phyloP scores from a whole-genome alignment of 139 green algal species.

The Chlamydomonas applanata region DNA sequence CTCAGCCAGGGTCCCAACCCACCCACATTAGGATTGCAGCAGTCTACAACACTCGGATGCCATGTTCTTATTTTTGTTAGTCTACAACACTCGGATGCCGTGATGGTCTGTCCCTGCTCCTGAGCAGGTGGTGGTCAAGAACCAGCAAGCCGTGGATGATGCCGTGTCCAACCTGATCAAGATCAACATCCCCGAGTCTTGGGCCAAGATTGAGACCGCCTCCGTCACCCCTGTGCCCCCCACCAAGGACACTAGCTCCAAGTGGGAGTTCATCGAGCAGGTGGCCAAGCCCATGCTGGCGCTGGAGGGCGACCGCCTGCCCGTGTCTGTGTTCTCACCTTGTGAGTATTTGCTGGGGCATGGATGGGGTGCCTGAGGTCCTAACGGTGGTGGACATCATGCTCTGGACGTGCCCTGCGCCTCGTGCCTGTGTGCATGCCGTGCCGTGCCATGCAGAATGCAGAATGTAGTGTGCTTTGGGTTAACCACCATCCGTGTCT shows the following conservation, averaged over 20 bases:
- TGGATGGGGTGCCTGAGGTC: too few relatives aligned
- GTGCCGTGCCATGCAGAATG: neutral
- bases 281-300: constrained; percentile 53
- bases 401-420: too few relatives aligned
- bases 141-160: constrained; percentile 49
- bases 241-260: constrained; percentile 10
- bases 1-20: too few relatives aligned
- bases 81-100: too few relatives aligned
- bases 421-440: neutral
- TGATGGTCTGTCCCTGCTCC: too few relatives aligned
- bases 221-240: constrained; percentile 5
- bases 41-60: too few relatives aligned
- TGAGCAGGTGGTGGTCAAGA: constrained; percentile 38
- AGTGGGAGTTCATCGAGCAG: constrained; percentile 44
- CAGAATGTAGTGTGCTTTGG: too few relatives aligned
- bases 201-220: constrained; percentile 12
- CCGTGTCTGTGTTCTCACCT: constrained; percentile 45
- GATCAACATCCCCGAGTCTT: constrained; percentile 41
- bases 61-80: too few relatives aligned
- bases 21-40: too few relatives aligned
- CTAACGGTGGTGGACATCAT: too few relatives aligned
- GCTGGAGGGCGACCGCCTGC: constrained; percentile 62
- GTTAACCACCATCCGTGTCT: neutral
- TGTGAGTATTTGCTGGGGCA: too few relatives aligned
- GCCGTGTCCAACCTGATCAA: constrained; percentile 32